Conservation (phyloP, 83 land plant species). For the Picea mariana region DNA sequence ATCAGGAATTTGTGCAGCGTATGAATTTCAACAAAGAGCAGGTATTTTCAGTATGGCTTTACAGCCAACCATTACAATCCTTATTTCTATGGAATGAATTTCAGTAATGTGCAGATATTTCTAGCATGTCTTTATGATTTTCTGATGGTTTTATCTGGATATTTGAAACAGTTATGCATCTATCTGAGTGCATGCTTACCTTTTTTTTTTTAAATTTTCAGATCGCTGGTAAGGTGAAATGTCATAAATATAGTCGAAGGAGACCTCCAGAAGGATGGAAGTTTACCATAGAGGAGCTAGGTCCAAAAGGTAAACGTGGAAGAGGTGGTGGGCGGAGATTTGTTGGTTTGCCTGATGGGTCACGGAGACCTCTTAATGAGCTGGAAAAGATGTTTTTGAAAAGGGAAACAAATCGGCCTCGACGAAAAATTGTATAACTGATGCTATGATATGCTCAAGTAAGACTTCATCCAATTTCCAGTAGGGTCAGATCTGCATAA, state of each 20-base stretch:
- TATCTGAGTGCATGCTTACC: background rate
- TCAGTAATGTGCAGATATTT: background rate
- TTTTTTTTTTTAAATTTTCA: slow-evolving; percentile 20
- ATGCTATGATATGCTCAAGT: too few relatives aligned
- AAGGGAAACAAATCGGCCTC: slow-evolving; percentile 58
- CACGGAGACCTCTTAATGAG: slow-evolving; percentile 68
- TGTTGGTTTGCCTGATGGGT: slow-evolving; percentile 71
- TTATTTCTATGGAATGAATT: background rate
- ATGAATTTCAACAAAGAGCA: slow-evolving; percentile 79
- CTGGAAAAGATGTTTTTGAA: slow-evolving; percentile 67
- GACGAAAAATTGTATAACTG: slow-evolving; percentile 45
- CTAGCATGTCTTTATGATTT: background rate
- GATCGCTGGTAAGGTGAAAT: slow-evolving; percentile 62
- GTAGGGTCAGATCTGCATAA: too few relatives aligned
- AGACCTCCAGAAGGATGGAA: slow-evolving; percentile 70
- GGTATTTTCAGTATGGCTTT: slow-evolving; percentile 26
- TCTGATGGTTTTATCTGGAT: background rate
- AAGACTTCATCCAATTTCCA: too few relatives aligned
- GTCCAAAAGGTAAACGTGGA: slow-evolving; percentile 63
- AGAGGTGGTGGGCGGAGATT: slow-evolving; percentile 63
- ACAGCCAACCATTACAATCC: background rate
- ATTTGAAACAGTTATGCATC: background rate
- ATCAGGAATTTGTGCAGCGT: slow-evolving; percentile 70
- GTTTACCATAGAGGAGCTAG: slow-evolving; percentile 70
- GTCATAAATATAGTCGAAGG: slow-evolving; percentile 67